These are phyloP conservation scores for Diaporthe ilicicola DNA, from an alignment of 2,329 filamentous ascomycete species.

Conservation along the genomic window DNA sequence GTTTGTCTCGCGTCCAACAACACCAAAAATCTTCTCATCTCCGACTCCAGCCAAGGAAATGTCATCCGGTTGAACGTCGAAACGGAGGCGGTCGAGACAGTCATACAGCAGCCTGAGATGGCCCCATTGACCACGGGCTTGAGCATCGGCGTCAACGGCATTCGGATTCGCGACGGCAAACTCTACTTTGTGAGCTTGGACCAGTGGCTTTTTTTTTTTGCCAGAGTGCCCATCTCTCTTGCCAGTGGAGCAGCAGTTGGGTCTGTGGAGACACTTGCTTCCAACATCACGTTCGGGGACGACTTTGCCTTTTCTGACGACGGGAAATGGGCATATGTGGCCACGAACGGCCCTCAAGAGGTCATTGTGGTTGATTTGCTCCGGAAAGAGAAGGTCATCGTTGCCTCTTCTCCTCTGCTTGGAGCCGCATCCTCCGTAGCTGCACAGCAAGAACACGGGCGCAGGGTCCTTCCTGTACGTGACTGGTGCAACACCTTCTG, in stretches of 20 bases:
- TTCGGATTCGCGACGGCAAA: neutral
- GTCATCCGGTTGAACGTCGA: neutral
- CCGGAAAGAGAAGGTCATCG: neutral
- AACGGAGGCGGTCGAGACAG: neutral
- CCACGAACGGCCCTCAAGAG: neutral
- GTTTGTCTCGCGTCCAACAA: neutral
- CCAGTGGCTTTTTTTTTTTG: neutral
- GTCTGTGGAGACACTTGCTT: neutral
- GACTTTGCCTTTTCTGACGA: neutral
- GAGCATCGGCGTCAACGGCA: neutral
- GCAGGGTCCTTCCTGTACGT: neutral
- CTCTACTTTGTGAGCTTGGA: constrained; percentile 18
- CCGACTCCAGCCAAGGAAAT: neutral
- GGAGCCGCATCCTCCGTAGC: neutral
- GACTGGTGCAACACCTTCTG: neutral
- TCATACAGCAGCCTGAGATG: neutral
- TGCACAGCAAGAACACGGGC: neutral
- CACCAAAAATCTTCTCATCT: neutral
- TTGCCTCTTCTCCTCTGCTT: neutral
- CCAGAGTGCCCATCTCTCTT: neutral
- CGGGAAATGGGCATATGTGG: neutral
- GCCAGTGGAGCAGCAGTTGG: neutral
- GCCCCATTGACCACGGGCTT: neutral
- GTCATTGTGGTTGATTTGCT: neutral
- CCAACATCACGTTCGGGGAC: neutral